phyloP scores from a whole-genome alignment of 768 basidiomycete species.

The Hypholoma sublateritium region DNA sequence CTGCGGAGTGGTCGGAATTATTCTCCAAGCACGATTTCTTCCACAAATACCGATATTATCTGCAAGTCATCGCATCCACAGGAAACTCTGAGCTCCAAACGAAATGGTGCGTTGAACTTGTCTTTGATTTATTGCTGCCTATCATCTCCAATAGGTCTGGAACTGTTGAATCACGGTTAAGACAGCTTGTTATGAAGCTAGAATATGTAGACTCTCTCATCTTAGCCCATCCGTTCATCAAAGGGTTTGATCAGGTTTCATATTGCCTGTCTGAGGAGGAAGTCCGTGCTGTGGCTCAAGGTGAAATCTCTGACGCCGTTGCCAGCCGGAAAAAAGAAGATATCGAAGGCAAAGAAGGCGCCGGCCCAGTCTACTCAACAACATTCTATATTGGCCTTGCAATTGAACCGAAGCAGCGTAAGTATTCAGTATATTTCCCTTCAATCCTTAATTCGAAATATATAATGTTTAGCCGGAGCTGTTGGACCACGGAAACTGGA shows the following conservation, averaged over 20 bases:
- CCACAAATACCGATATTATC: slow-evolving; percentile 93
- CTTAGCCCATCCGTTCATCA: slow-evolving; percentile 93
- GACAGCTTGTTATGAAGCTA: slow-evolving; percentile 96
- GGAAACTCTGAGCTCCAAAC: slow-evolving; percentile 81
- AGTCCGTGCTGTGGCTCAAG: slow-evolving; percentile 84
- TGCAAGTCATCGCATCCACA: slow-evolving; percentile 93
- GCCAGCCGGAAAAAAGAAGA: slow-evolving; percentile 76
- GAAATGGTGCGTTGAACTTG: slow-evolving; percentile 70
- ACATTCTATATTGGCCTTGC: slow-evolving; percentile 95
- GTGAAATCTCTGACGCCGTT: slow-evolving; percentile 76
- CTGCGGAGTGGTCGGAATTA: slow-evolving; percentile 87
- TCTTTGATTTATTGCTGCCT: slow-evolving; percentile 1
- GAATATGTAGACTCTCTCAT: slow-evolving; percentile 92
- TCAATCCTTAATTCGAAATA: slow-evolving; percentile 2
- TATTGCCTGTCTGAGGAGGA: slow-evolving; percentile 87
- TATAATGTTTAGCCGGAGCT: slow-evolving; percentile 55
- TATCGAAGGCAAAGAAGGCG: slow-evolving; percentile 72
- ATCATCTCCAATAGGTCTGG: slow-evolving; percentile 53
- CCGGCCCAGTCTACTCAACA: slow-evolving; percentile 87
- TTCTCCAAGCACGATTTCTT: slow-evolving; percentile 97
- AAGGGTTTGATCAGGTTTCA: slow-evolving; percentile 86
- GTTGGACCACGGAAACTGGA: slow-evolving; percentile 83
- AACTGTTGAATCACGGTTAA: slow-evolving; percentile 96
- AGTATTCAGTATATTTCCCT: background rate
- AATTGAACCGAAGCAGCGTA: slow-evolving; percentile 90